Evolutionary conservation across 768 basidiomycete species (phyloP).

Genomic region (Russula lepida): DNA sequence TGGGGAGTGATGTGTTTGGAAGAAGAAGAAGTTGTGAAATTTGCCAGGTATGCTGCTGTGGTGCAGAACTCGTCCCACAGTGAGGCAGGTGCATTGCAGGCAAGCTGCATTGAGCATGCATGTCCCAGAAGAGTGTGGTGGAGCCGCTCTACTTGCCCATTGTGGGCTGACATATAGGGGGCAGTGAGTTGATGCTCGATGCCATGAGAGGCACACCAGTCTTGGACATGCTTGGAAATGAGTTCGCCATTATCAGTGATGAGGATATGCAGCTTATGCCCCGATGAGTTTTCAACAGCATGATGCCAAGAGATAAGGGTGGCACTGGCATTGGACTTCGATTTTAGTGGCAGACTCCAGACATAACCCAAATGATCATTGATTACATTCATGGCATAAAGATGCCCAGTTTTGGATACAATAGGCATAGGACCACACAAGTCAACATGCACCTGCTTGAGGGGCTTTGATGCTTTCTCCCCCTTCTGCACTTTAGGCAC

Average conservation of each 20-base stretch:
- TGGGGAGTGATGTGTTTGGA: neutral
- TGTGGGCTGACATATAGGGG: no score
- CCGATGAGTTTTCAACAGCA: neutral
- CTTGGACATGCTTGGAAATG: accelerated
- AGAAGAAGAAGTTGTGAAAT: neutral
- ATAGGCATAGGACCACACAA: neutral
- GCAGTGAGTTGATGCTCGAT: neutral
- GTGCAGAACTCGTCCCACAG: neutral
- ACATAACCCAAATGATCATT: neutral
- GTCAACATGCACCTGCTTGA: no score
- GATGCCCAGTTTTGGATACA: neutral
- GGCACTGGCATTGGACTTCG: neutral
- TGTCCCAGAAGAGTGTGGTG: no score
- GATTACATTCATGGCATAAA: neutral
- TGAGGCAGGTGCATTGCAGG: neutral
- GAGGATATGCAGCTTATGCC: neutral
- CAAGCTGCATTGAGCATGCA: neutral
- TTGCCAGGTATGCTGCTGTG: neutral
- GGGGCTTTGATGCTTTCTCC: no score
- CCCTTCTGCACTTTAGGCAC: no score
- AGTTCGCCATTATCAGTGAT: neutral
- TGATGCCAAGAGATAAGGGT: neutral
- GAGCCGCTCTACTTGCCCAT: no score
- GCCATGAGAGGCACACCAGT: neutral
- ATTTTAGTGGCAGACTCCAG: neutral